These are phyloP conservation scores for Leucocoprinus sp. DNA, from an alignment of 768 basidiomycete species.

Conservation along the genomic window DNA sequence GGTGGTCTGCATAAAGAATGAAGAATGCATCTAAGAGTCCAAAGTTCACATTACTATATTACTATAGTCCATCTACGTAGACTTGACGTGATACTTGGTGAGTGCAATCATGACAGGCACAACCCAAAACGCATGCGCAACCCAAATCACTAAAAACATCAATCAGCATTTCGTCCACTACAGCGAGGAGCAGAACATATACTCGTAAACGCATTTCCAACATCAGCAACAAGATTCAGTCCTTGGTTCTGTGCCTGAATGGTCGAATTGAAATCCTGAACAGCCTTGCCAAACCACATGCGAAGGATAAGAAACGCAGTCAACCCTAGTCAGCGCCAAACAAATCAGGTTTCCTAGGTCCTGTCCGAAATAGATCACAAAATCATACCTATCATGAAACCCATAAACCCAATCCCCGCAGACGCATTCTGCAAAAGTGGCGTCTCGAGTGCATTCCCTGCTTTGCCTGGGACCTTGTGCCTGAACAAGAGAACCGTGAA, in stretches of 20 bases:
- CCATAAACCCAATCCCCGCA: slow-evolving; percentile 70
- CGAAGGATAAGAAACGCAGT: slow-evolving; percentile 63
- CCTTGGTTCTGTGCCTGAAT: slow-evolving; percentile 48
- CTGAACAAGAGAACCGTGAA: slow-evolving; percentile 63
- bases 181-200: slow-evolving; percentile 20
- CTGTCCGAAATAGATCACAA: neutral
- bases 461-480: slow-evolving; percentile 49
- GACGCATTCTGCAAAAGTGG: slow-evolving; percentile 49
- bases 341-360: neutral
- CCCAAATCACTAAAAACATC: slow-evolving; percentile 57
- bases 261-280: slow-evolving; percentile 65
- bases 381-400: slow-evolving; percentile 61
- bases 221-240: slow-evolving; percentile 51
- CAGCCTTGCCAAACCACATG: slow-evolving; percentile 78
- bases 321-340: slow-evolving; percentile 41
- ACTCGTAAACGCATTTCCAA: slow-evolving; percentile 75
- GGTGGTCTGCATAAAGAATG: neutral
- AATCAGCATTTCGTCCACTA: slow-evolving; percentile 1
- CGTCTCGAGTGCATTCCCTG: slow-evolving; percentile 41
- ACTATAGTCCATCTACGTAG: slow-evolving; percentile 14
- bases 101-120: slow-evolving; percentile 64
- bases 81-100: slow-evolving; percentile 56
- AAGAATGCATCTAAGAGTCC: neutral
- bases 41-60: slow-evolving; percentile 12
- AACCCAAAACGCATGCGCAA: slow-evolving; percentile 67